These are phyloP conservation scores for Talinum fruticosum DNA, from an alignment of 148 eudicot genomes.

Conservation along the genomic window DNA sequence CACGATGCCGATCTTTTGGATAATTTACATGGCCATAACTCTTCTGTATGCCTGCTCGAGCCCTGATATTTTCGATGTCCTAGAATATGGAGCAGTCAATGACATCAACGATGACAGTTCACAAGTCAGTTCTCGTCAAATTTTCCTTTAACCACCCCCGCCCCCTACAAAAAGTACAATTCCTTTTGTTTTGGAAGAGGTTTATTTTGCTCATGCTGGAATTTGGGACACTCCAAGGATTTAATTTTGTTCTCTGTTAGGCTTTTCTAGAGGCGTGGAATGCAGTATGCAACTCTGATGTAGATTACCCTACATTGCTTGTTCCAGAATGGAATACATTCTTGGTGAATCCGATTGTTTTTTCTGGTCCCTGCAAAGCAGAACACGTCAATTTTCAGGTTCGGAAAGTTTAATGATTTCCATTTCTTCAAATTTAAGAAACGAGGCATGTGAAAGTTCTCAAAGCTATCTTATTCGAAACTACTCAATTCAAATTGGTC, in stretches of 20 bases:
- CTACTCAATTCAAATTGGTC: no score
- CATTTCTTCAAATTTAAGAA: background rate
- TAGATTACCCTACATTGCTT: slow-evolving; percentile 27
- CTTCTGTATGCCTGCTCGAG: slow-evolving; percentile 12
- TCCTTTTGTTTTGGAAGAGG: background rate
- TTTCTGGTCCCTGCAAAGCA: slow-evolving; percentile 58
- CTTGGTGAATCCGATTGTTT: slow-evolving; percentile 41
- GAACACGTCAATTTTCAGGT: slow-evolving; percentile 42
- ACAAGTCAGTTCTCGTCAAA: slow-evolving; percentile 20
- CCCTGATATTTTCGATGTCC: slow-evolving; percentile 17
- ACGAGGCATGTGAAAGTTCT: background rate
- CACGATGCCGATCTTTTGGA: slow-evolving; percentile 21
- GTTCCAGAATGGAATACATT: slow-evolving; percentile 42
- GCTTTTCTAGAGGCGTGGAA: slow-evolving; percentile 54
- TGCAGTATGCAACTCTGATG: slow-evolving; percentile 32
- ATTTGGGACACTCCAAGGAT: background rate
- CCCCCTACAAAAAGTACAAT: no score
- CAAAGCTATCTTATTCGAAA: no score
- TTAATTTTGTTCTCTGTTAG: slow-evolving; percentile 15
- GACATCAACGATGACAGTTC: slow-evolving; percentile 28
- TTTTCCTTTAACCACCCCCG: background rate
- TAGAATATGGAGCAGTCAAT: slow-evolving; percentile 27
- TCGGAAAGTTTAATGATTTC: background rate
- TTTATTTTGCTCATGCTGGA: background rate
- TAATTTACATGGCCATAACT: slow-evolving; percentile 11